Evolutionary conservation across 371 early-diverging fungal species (phyloP), one percentile per base, ranked within the genome.

Genomic region (Rhizomucor pusillus): DNA sequence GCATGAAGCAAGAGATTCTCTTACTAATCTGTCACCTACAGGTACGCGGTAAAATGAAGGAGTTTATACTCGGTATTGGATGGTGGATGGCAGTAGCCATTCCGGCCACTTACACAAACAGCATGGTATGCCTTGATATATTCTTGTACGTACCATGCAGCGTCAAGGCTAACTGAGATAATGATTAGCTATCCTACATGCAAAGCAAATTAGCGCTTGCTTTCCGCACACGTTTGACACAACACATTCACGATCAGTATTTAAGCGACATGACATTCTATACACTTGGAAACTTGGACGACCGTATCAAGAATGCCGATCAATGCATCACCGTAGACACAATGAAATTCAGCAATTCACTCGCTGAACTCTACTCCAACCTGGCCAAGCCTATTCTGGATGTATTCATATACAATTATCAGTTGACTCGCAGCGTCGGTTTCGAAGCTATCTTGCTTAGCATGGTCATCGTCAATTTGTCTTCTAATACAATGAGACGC

Each of bases 51-150:
- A 82, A 91, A 50, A 72, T 78, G 25, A 79, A 69, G 48, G 90
- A 90, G 34, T 95, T 97, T 56, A 58, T 92, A 24, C 63, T 80
- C 25, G 92, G 92, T 10, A 80, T 97, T 47, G 71, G 77, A 33
- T 89, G 86, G 79, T 97, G 94, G 92, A 93, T 97, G 88, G 79
- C 82, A 10, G 89, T 95, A 34, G 92, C 95, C 10, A 77, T 97
- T 20, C 97, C 97, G 10, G 96, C 97, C 1, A 95, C 96, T 16
- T 92, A 91, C 69, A 97, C 97, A 56, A 97, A 97, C 72, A 90
- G 90, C 68, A 90, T 95, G 90, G 89, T 86, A 77, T 73, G n/a
- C n/a, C n/a, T n/a, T n/a, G n/a, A n/a, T n/a, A n/a, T n/a, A n/a
- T n/a, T n/a, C n/a, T n/a, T n/a, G n/a, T n/a, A n/a, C n/a, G n/a